Percentiles rank a stretch among this genome's conserved stretches.
phyloP scores from a whole-genome alignment of 495 filamentous ascomycete species.

The Halenospora varia region DNA sequence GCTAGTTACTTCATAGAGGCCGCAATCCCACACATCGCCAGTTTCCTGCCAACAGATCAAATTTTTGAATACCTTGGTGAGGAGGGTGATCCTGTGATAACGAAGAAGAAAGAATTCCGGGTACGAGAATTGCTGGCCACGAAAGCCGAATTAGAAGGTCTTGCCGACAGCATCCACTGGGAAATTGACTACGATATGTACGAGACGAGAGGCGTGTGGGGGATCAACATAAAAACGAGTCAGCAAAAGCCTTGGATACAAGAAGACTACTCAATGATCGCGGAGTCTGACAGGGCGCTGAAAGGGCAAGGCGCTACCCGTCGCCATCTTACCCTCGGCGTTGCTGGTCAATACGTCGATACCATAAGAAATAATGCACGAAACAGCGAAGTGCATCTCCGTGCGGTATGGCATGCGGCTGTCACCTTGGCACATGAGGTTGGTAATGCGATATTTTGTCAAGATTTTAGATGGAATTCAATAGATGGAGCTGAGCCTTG shows the following conservation, averaged over 20 bases:
- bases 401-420: neutral
- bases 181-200: conserved; percentile 10
- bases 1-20: conserved; percentile 10
- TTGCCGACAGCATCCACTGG: conserved; percentile 15
- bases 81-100: no score
- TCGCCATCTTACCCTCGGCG: conserved; percentile 5
- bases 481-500: conserved; percentile 1
- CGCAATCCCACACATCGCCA: conserved; percentile 15
- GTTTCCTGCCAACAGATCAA: conserved; percentile 15
- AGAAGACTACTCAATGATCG: neutral
- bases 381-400: conserved; percentile 4
- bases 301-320: neutral
- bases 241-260: neutral
- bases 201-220: neutral
- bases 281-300: neutral
- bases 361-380: neutral
- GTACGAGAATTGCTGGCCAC: no score
- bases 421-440: conserved; percentile 16
- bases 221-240: conserved; percentile 7
- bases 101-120: no score
- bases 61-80: neutral
- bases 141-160: conserved; percentile 4
- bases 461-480: conserved; percentile 11
- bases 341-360: conserved; percentile 15
- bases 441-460: conserved; percentile 9